phyloP scores from a whole-genome alignment of 371 early-diverging fungal genomes.

The Apophysomyces ossiformis region DNA sequence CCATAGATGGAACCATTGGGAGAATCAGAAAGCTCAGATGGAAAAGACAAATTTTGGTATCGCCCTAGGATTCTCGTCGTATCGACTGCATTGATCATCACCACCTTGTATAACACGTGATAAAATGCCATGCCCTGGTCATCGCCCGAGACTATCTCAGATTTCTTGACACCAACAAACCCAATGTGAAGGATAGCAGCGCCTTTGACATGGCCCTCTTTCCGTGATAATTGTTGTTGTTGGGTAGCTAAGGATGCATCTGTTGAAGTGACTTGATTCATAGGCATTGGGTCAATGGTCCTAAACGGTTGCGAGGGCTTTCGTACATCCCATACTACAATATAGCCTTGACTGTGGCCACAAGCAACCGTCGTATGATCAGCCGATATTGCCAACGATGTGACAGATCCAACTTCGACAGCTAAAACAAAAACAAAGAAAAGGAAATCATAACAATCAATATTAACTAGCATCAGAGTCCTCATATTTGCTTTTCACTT shows the following conservation, averaged over 20 bases:
- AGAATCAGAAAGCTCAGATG: slow-evolving; percentile 30
- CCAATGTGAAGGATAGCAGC: slow-evolving; percentile 72
- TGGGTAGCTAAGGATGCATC: slow-evolving; percentile 32
- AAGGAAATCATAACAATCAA: not conserved
- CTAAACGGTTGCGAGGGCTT: slow-evolving; percentile 54
- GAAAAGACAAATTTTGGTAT: slow-evolving; percentile 54
- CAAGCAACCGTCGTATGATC: slow-evolving; percentile 71
- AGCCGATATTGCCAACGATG: slow-evolving; percentile 71
- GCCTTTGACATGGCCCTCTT: slow-evolving; percentile 74
- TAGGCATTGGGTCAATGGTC: slow-evolving; percentile 57
- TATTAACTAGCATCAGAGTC: not conserved
- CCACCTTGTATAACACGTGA: slow-evolving; percentile 69
- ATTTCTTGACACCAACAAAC: slow-evolving; percentile 68
- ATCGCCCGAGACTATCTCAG: slow-evolving; percentile 75
- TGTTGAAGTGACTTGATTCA: slow-evolving; percentile 24
- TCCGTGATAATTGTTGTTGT: slow-evolving; percentile 40
- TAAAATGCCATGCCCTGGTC: slow-evolving; percentile 79
- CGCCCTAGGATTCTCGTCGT: slow-evolving; percentile 73
- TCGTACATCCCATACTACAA: slow-evolving; percentile 76
- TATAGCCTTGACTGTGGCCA: slow-evolving; percentile 75
- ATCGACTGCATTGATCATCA: slow-evolving; percentile 71
- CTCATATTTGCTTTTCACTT: slow-evolving; percentile 14
- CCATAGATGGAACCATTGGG: slow-evolving; percentile 4
- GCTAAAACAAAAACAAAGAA: slow-evolving; percentile 33
- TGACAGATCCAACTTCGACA: slow-evolving; percentile 72